A percentile compares a stretch with the other conserved stretches of the same genome.
phyloP scores from a whole-genome alignment of 345 rosid genomes.

The Garcia nutans region DNA sequence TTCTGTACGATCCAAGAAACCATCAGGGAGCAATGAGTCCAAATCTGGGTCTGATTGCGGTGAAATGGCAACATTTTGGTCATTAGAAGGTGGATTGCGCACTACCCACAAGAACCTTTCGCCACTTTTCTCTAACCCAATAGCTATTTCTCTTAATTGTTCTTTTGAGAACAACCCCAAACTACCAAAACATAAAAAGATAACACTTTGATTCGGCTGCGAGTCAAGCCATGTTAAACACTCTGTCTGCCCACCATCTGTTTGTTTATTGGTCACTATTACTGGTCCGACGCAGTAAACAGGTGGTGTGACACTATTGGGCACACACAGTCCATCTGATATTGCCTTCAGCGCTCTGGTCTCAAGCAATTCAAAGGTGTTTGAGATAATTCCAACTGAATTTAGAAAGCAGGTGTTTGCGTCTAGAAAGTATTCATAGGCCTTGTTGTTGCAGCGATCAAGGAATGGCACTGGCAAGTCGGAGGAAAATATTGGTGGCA shows the following conservation, averaged over 20 bases:
- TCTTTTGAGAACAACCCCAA: background rate
- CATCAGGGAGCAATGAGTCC: slow-evolving; percentile 4
- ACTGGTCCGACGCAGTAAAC: background rate
- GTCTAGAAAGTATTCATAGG: slow-evolving; percentile 21
- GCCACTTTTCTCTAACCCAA: slow-evolving; percentile 19
- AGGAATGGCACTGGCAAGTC: slow-evolving; percentile 22
- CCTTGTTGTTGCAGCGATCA: slow-evolving; percentile 16
- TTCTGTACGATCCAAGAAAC: background rate
- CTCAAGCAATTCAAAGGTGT: slow-evolving; percentile 60
- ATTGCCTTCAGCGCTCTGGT: slow-evolving; percentile 34
- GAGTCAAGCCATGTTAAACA: slow-evolving; percentile 19
- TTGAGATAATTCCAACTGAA: slow-evolving; percentile 46
- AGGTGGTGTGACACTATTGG: slow-evolving; percentile 2
- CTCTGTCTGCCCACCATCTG: background rate
- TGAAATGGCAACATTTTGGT: background rate
- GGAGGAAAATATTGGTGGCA: slow-evolving; percentile 24
- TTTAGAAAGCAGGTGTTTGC: background rate
- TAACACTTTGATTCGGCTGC: slow-evolving; percentile 8
- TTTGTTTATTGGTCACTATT: background rate
- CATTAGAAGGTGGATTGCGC: background rate
- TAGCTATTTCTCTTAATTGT: slow-evolving; percentile 14
- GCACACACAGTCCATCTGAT: slow-evolving; percentile 45
- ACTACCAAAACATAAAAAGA: slow-evolving; percentile 23
- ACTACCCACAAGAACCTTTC: slow-evolving; percentile 15
- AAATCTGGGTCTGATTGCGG: background rate